A percentile compares a stretch with the other conserved stretches of the same genome.
phyloP scores from a whole-genome alignment of 2,329 filamentous ascomycete genomes.

The Fusarium falciforme region DNA sequence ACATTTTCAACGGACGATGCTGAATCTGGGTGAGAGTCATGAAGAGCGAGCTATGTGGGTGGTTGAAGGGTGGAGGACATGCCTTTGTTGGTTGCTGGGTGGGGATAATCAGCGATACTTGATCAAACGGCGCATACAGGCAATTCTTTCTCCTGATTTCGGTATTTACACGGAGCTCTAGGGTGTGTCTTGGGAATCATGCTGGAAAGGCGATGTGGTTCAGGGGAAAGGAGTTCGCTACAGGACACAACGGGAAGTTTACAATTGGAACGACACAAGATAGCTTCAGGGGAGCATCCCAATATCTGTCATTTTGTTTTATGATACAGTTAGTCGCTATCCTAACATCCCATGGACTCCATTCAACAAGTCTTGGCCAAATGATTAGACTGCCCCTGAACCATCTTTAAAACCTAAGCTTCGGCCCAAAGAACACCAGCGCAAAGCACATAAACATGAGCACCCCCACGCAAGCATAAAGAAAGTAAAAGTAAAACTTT shows the following conservation, averaged over 20 bases:
- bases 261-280: not conserved
- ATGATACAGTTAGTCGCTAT: constrained; percentile 13
- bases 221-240: not conserved
- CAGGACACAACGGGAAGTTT: not conserved
- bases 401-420: constrained; percentile 79
- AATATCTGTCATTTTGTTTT: constrained; percentile 2
- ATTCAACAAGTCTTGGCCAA: not conserved
- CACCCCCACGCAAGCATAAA: constrained; percentile 86
- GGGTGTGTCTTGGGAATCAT: not conserved
- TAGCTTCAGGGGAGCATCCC: not conserved
- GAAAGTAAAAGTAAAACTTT: constrained; percentile 36
- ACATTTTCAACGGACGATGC: not conserved
- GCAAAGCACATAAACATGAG: constrained; percentile 82
- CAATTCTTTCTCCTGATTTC: not conserved
- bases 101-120: not conserved
- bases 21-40: too few species aligned
- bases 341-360: constrained; percentile 8
- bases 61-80: not conserved
- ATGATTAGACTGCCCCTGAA: not conserved
- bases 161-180: not conserved
- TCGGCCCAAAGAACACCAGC: constrained; percentile 87
- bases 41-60: not conserved
- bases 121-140: not conserved
- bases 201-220: not conserved
- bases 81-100: not conserved